Evolutionary conservation across 441 rosid species (phyloP).

Genomic region (Lepidium campestre): DNA sequence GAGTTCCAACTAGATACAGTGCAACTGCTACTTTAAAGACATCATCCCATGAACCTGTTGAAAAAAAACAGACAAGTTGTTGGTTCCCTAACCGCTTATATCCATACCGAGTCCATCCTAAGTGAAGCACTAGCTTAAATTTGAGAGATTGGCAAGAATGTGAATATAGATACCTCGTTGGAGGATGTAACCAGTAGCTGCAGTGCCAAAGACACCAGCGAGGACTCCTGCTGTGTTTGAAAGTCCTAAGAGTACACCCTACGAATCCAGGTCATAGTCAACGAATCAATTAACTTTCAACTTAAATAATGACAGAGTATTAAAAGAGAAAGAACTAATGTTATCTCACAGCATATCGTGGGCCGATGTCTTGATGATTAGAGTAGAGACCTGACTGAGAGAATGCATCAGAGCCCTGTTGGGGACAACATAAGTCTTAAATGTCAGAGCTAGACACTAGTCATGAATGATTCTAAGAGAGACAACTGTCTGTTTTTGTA

Average conservation of each 20-base stretch:
- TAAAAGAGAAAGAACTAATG: not conserved
- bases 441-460: constrained; percentile 13
- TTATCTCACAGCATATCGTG: constrained; percentile 82
- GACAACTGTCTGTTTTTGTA: constrained; percentile 14
- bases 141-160: not conserved
- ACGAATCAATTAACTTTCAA: constrained; percentile 12
- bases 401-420: constrained; percentile 95
- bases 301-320: not conserved
- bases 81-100: not conserved
- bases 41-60: constrained; percentile 91
- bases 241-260: constrained; percentile 95
- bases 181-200: constrained; percentile 92
- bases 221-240: constrained; percentile 98
- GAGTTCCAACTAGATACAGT: constrained; percentile 74
- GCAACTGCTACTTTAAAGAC: constrained; percentile 89
- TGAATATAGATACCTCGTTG: constrained; percentile 57
- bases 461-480: not conserved
- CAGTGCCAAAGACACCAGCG: constrained; percentile 97
- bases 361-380: constrained; percentile 98
- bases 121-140: not conserved
- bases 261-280: constrained; percentile 21
- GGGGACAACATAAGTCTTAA: constrained; percentile 26
- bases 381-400: constrained; percentile 98
- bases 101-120: too few species aligned
- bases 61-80: not conserved